These are phyloP conservation scores for Daldinia decipiens DNA, from an alignment of 495 filamentous ascomycete genomes.

Conservation along the genomic window DNA sequence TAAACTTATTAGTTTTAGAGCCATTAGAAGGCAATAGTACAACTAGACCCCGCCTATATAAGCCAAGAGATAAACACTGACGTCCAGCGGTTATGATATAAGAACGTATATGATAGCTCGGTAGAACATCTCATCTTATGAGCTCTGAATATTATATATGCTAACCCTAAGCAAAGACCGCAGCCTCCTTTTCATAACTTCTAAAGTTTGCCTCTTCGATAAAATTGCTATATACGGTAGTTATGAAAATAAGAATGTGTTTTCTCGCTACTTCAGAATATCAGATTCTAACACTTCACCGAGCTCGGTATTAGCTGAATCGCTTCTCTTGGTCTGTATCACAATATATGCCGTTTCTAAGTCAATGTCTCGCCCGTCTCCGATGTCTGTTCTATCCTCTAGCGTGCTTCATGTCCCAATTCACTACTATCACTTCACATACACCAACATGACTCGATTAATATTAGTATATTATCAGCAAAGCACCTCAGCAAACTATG, in stretches of 20 bases:
- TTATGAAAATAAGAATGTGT: neutral
- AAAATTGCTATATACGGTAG: neutral
- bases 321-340: neutral
- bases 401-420: neutral
- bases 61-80: neutral
- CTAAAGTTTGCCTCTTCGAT: neutral
- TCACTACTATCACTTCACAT: neutral
- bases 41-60: neutral
- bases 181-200: neutral
- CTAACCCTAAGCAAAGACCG: neutral
- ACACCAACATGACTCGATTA: neutral
- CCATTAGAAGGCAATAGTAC: too few relatives aligned
- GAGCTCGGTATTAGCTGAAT: neutral
- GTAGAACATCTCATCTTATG: neutral
- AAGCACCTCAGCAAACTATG: neutral
- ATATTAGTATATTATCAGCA: constrained; percentile 11
- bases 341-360: neutral
- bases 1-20: too few relatives aligned
- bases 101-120: neutral
- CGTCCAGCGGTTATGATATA: neutral
- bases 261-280: neutral
- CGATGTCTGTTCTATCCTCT: neutral
- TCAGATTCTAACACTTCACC: neutral
- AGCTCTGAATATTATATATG: too few relatives aligned
- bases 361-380: constrained; percentile 5